A percentile compares a stretch with the other conserved stretches of the same genome.
These are phyloP conservation scores for Cordyceps cicadae DNA, from an alignment of 2,329 filamentous ascomycete species.

Conservation along the genomic window DNA sequence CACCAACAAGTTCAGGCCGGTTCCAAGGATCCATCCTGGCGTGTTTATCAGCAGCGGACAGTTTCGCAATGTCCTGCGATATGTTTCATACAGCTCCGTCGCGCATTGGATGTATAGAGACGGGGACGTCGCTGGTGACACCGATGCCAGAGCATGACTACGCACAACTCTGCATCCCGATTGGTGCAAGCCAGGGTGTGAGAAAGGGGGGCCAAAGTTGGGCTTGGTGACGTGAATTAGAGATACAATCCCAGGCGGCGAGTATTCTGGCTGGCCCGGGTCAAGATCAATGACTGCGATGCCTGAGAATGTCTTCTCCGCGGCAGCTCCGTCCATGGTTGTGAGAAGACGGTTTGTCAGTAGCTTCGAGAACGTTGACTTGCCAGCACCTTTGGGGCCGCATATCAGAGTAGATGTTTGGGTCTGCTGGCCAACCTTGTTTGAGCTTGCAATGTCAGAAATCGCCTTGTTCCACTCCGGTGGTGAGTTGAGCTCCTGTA, in stretches of 20 bases:
- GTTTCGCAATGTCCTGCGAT: constrained; percentile 36
- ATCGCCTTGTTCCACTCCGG: constrained; percentile 54
- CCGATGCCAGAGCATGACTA: constrained; percentile 58
- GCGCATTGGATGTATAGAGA: constrained; percentile 59
- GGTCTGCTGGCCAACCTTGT: constrained; percentile 23
- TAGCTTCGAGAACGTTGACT: constrained; percentile 64
- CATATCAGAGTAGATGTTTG: constrained; percentile 48
- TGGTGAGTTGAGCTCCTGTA: constrained; percentile 49
- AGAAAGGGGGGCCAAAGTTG: constrained; percentile 60
- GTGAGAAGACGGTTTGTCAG: constrained; percentile 61
- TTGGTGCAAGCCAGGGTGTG: constrained; percentile 39
- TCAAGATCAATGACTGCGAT: constrained; percentile 66
- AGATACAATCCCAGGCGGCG: constrained; percentile 60
- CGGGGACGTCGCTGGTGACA: constrained; percentile 57
- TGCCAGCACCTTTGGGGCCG: constrained; percentile 65
- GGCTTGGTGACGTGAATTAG: constrained; percentile 52
- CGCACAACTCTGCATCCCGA: constrained; percentile 37
- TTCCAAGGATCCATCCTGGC: constrained; percentile 64
- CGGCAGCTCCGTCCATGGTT: constrained; percentile 20
- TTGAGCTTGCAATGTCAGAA: constrained; percentile 32
- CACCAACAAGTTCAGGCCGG: constrained; percentile 56
- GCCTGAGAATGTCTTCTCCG: constrained; percentile 15
- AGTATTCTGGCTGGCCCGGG: constrained; percentile 69
- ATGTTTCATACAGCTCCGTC: constrained; percentile 52
- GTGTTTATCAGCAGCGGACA: constrained; percentile 64